Evolutionary conservation across 106 monocot species (phyloP), one percentile per base, ranked within the genome.

Genomic region (Apostasia ramifera): DNA sequence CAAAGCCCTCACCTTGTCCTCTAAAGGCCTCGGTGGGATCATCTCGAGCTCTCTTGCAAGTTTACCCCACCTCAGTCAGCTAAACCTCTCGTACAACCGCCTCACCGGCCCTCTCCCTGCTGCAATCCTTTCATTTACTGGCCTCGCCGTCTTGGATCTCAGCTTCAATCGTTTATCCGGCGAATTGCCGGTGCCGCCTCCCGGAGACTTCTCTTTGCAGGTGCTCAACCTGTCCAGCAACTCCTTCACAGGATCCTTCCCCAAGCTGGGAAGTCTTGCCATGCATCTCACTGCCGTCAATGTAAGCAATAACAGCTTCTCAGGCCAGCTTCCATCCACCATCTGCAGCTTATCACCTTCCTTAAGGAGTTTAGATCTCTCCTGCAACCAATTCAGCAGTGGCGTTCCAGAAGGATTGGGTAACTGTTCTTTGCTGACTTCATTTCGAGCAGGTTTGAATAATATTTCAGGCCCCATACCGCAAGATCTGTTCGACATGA

Each of bases 221-320:
- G 65, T 48, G 3, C 72, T 72, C 11, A 61, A 72, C 38, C 62
- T 72, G n/a, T 72, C 72, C 14, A 43, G 1, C 53, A 65, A 65
- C 6, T 65, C 46, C 37, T 49, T 65, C 48, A 37, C 46, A 7
- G 65, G 65, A 6, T 8, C 65, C 5, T 65, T 65, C 48, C 48
- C 48, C 37, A 26, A 13, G 26, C 15, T 65, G 65, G 48, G 65
- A 1, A 65, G 26, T 37, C 65, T 65, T 48, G 47, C 48, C 26
- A 26, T 7, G 48, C 37, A 47, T 48, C 65, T 65, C 13, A 65
- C 4, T 13, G 65, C 43, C 15, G 7, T 65, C 3, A 48, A 65
- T 49, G 43, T 65, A 65, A 65, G 65, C 65, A 65, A 65, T 48
- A 65, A 65, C 65, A 12, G n/a, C 65, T 65, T 65, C 65, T 65